Conservation (phyloP, 2,329 filamentous ascomycete genomes). For the Paraconiothyrium sp. region DNA sequence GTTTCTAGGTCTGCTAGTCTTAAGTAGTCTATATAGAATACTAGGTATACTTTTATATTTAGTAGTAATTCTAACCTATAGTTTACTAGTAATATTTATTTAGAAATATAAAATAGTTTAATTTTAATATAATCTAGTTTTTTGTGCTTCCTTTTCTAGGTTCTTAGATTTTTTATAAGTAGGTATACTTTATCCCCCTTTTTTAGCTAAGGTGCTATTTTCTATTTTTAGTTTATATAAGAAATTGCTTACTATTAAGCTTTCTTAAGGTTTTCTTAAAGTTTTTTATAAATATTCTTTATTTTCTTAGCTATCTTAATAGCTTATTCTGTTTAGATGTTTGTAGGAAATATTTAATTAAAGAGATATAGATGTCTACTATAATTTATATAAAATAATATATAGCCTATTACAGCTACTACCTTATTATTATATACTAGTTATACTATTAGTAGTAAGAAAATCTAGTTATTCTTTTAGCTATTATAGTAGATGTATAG, state of each 20-base stretch:
- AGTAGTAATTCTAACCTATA: too few relatives aligned
- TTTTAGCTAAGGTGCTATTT: conserved; percentile 14
- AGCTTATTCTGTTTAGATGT: too few relatives aligned
- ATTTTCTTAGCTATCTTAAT: conserved; percentile 6
- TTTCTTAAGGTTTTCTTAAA: conserved; percentile 5
- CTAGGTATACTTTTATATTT: too few relatives aligned
- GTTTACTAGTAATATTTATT: too few relatives aligned
- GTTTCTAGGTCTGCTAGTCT: too few relatives aligned
- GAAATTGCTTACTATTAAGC: conserved; percentile 13
- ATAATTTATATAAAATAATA: conserved; percentile 13
- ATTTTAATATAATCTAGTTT: conserved; percentile 12
- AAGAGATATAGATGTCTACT: conserved; percentile 10
- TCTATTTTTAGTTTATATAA: conserved; percentile 16
- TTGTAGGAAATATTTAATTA: conserved; percentile 1
- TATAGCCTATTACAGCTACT: conserved; percentile 5
- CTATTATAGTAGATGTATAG: conserved; percentile 9
- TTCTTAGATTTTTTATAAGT: conserved; percentile 15
- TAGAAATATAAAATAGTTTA: not conserved
- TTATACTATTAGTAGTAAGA: conserved; percentile 8
- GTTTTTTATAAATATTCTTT: conserved; percentile 7
- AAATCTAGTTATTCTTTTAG: conserved; percentile 12
- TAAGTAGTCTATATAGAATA: too few relatives aligned
- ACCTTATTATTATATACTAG: conserved; percentile 12
- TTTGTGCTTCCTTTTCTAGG: not conserved
- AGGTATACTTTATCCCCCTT: conserved; percentile 13